Evolutionary conservation across 2,329 filamentous ascomycete species (phyloP), one percentile per base, ranked within the genome.

Genomic region (Cladophialophora psammophila): DNA sequence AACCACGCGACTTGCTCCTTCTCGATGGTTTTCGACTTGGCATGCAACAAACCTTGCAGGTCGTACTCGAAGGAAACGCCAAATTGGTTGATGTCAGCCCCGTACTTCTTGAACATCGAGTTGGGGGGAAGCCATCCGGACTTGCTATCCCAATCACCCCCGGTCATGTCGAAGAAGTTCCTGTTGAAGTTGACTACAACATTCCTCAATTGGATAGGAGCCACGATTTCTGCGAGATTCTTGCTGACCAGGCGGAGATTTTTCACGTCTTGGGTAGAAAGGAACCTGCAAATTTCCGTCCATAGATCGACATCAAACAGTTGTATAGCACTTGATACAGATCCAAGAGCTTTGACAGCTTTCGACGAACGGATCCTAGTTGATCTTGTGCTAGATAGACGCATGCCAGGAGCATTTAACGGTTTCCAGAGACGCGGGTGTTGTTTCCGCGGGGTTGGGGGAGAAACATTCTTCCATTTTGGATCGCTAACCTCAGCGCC

Each of bases 61-160:
- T 86, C 84, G n/a, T 91, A 82, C 72, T 91, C 89, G 68, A 91
- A 87, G 31, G 87, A 88, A 74, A 92, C 85, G 5, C 88, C 90
- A 72, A 90, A 91, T 61, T 84, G 84, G 34, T 80, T 79, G 64
- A 92, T 89, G 63, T 87, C 79, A 78, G 10, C 87, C 87, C 75
- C 90, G 89, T 15, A 84, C 83, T 70, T 86, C 78, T 71, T 90
- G 89, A 36, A 90, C 84, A 66, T 85, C 81, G 74, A 89, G 83
- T 71, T 82, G 80, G 40, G 81, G 72, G 64, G 82, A 79, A 64
- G 80, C 3, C 53, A 20, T 8, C 63, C 60, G 50, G 26, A 35
- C 78, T 34, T 79, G 78, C 40, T 77, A 75, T 69, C 74, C 73
- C 45, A 72, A 63, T 68, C 66, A 74, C 66, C 36, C 52, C 65